These are phyloP conservation scores for Cerrena zonata DNA, from an alignment of 1,284 basidiomycete genomes.

Conservation along the genomic window DNA sequence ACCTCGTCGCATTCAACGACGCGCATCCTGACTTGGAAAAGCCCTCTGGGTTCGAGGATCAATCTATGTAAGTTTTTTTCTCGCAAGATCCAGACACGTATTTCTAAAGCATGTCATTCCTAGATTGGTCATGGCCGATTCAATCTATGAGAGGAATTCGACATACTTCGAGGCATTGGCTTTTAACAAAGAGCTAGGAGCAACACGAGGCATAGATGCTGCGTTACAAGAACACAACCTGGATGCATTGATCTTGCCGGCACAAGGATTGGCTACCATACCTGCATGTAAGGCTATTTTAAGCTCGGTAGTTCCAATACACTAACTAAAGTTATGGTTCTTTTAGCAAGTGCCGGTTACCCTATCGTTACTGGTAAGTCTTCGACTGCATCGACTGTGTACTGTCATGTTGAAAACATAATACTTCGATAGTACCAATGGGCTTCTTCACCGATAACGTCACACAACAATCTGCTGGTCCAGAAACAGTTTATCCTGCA, in stretches of 20 bases:
- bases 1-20: conserved; percentile 52
- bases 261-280: conserved; percentile 40
- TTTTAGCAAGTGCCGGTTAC: conserved; percentile 52
- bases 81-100: neutral
- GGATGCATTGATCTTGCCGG: conserved; percentile 55
- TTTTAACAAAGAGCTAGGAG: conserved; percentile 46
- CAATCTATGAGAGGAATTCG: neutral
- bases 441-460: conserved; percentile 53
- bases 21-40: conserved; percentile 47
- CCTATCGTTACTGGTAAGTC: conserved; percentile 53
- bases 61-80: conserved; percentile 34
- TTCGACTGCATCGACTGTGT: no score
- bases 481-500: conserved; percentile 41
- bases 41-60: conserved; percentile 36
- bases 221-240: conserved; percentile 44
- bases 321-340: conserved; percentile 37
- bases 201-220: conserved; percentile 53
- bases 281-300: conserved; percentile 36
- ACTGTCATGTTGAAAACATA: no score
- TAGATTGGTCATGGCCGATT: neutral
- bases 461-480: conserved; percentile 23
- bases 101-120: conserved; percentile 1
- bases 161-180: conserved; percentile 39
- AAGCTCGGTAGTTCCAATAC: neutral
- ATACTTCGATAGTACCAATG: conserved; percentile 43